phyloP scores from a whole-genome alignment of 108 stramenopile species.

The Cyclotella kingstonii region DNA sequence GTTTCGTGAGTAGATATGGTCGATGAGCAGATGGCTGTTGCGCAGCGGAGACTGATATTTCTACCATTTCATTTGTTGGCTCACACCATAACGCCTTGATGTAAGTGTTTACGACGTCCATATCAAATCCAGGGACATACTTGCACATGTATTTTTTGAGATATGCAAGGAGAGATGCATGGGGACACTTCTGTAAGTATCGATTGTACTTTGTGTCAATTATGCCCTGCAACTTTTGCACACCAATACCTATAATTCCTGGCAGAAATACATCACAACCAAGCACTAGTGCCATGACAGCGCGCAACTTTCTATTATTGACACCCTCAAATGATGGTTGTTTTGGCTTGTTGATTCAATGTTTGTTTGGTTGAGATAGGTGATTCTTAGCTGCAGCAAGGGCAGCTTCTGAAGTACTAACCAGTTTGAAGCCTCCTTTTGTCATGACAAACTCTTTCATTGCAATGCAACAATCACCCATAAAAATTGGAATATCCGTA shows the following conservation, averaged over 20 bases:
- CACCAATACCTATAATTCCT: slow-evolving; percentile 7
- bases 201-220: background rate
- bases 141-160: slow-evolving; percentile 15
- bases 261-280: slow-evolving; percentile 25
- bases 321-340: slow-evolving; percentile 20
- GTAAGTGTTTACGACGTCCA: background rate
- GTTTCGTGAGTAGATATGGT: background rate
- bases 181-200: background rate
- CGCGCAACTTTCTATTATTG: background rate
- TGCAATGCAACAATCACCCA: slow-evolving; percentile 19
- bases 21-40: no score
- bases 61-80: no score
- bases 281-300: slow-evolving; percentile 9
- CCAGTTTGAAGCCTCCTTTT: slow-evolving; percentile 4
- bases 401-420: slow-evolving; percentile 5
- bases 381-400: background rate
- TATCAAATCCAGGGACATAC: background rate
- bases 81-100: background rate
- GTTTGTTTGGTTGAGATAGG: slow-evolving; percentile 1
- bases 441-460: slow-evolving; percentile 17
- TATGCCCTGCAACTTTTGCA: background rate
- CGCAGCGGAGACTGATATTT: no score
- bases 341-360: background rate
- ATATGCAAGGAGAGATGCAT: slow-evolving; percentile 3
- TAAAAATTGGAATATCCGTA: slow-evolving; percentile 19